Percentiles rank a stretch among this genome's conserved stretches.
Conservation (phyloP, 345 rosid species). For the Trapa incisa region DNA sequence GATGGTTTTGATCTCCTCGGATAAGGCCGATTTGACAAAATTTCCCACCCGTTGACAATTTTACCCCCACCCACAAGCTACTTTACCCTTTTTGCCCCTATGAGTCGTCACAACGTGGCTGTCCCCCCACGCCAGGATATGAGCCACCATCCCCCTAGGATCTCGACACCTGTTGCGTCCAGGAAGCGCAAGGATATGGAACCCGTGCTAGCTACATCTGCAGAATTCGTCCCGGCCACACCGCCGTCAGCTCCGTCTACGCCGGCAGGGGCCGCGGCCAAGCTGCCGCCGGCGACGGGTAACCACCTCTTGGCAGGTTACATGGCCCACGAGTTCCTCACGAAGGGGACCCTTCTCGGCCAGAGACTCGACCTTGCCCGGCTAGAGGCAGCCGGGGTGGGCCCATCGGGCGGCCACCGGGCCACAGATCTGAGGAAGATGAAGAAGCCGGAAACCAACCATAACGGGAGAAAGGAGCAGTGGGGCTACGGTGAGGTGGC, state of each 20-base stretch:
- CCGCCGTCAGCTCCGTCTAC: conserved; percentile 8
- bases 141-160: conserved; percentile 86
- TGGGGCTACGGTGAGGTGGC: conserved; percentile 58
- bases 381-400: conserved; percentile 3
- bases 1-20: conserved; percentile 2
- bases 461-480: conserved; percentile 18
- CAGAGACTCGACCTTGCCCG: conserved; percentile 29
- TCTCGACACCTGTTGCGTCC: conserved; percentile 29
- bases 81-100: background rate
- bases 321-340: conserved; percentile 69
- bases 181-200: conserved; percentile 60
- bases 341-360: conserved; percentile 63
- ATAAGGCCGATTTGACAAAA: conserved; percentile 12
- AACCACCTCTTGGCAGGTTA: conserved; percentile 69
- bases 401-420: too few species aligned
- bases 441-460: conserved; percentile 28
- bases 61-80: background rate
- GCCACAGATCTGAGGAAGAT: background rate
- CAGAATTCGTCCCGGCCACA: conserved; percentile 9
- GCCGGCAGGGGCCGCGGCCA: conserved; percentile 8
- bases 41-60: conserved; percentile 5
- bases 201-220: conserved; percentile 13
- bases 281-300: conserved; percentile 17
- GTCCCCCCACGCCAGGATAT: conserved; percentile 71
- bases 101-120: conserved; percentile 52